phyloP scores from a whole-genome alignment of 345 rosid species.

The Eucalyptus sideroxylon region DNA sequence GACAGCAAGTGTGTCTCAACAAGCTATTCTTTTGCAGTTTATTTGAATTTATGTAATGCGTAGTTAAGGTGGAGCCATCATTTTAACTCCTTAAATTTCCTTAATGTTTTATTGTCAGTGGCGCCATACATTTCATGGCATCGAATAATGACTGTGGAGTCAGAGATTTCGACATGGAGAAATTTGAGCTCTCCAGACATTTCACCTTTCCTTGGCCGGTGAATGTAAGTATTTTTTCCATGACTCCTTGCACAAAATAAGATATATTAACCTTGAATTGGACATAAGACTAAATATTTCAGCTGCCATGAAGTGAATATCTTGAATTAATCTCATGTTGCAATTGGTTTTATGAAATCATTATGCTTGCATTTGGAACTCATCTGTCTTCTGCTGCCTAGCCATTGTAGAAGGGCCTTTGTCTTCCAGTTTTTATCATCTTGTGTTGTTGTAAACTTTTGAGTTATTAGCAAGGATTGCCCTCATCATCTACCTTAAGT shows the following conservation, averaged over 20 bases:
- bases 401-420: neutral
- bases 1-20: neutral
- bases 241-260: neutral
- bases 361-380: neutral
- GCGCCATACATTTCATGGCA: constrained; percentile 38
- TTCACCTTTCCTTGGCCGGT: constrained; percentile 44
- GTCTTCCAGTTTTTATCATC: neutral
- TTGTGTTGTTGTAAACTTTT: neutral
- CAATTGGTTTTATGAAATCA: neutral
- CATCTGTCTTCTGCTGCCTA: neutral
- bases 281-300: neutral
- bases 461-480: neutral
- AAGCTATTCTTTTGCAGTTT: neutral
- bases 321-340: neutral
- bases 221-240: constrained; percentile 19
- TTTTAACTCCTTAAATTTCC: neutral
- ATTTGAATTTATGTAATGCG: neutral
- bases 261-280: neutral
- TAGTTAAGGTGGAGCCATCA: neutral
- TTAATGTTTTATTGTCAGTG: constrained; percentile 12
- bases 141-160: constrained; percentile 51
- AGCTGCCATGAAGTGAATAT: neutral
- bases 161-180: constrained; percentile 51
- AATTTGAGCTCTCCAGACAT: constrained; percentile 28
- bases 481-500: neutral